Conservation (phyloP, 169 alveolate species). For the Theileria equi region DNA sequence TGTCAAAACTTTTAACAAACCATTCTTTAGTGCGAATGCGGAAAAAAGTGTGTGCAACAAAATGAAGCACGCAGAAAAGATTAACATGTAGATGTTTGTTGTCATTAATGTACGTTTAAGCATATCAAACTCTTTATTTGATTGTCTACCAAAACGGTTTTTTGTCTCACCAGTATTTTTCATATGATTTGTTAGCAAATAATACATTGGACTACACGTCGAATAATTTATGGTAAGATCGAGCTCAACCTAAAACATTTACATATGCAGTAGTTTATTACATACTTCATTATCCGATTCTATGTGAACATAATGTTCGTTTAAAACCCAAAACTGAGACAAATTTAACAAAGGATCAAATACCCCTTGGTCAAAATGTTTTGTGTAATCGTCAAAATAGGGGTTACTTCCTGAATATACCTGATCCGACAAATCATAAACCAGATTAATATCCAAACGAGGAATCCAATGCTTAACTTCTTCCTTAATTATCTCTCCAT, state of each 20-base stretch:
- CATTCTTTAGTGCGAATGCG: slow-evolving; percentile 89
- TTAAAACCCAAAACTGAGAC: slow-evolving; percentile 64
- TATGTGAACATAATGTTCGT: slow-evolving; percentile 45
- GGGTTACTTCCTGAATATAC: neutral
- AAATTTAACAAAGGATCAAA: slow-evolving; percentile 52
- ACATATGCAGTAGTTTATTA: neutral
- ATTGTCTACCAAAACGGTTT: slow-evolving; percentile 35
- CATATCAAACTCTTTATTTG: slow-evolving; percentile 80
- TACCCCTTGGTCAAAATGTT: slow-evolving; percentile 9
- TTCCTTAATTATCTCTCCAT: neutral
- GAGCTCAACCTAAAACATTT: neutral
- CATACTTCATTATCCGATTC: neutral
- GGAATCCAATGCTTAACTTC: slow-evolving; percentile 53
- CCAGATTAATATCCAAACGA: slow-evolving; percentile 57
- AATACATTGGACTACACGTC: slow-evolving; percentile 47
- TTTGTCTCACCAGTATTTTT: slow-evolving; percentile 18
- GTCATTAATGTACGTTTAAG: slow-evolving; percentile 82
- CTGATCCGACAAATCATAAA: slow-evolving; percentile 38
- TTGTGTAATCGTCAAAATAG: slow-evolving; percentile 15
- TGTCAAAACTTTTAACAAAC: slow-evolving; percentile 18
- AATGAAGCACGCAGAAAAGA: slow-evolving; percentile 79
- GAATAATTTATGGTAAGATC: slow-evolving; percentile 28
- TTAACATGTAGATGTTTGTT: slow-evolving; percentile 81
- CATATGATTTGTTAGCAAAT: slow-evolving; percentile 27
- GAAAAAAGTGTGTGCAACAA: slow-evolving; percentile 86